Base-by-base conservation (phyloP, 148 eudicot genomes). In the Nepenthes mirabilis region DNA sequence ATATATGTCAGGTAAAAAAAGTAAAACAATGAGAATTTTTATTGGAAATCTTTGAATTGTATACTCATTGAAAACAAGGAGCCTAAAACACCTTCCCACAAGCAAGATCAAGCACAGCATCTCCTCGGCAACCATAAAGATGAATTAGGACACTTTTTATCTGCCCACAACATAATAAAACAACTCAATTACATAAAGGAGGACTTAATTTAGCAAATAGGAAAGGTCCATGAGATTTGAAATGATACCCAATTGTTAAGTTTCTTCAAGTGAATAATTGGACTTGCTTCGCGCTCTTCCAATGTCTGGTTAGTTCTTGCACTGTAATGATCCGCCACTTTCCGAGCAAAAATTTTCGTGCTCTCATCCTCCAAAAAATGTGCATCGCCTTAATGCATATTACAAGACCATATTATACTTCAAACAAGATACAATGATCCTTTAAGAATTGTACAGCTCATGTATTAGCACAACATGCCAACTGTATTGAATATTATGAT, bases 321-420 rank as follows among this genome's bases (percentile, higher is more conserved):
- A 76, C 99, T 93, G 78, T 93, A 93, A 79, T 93, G 99, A 68
- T 93, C 99, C 57, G 99, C 99, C 59, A 93, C 99, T 76, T 82
- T 82, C 66, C 82, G 78, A 37, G 90, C 98, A 70, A 56, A 68
- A 43, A 63, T 72, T 75, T 79, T 83, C 23, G 86, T 78, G 61
- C 70, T 80, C 56, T 88, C 88, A 65, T 93, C 96, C 68, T 82
- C 94, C 61, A 77, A 49, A 69, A 74, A 80, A 7, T 70, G 72
- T 1, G 63, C 68, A 72, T 93, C 95, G 43, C 85, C 96, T 84
- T 70, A 56, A 55, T 5, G 9, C 35, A 49, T 49, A 10, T 5
- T 2, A 49, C 6, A 6, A 49, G 3, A 49, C 52, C 6, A 49
- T 2, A 49, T 49, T n/a, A 49, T 5, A 6, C 6, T 11, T 45